phyloP scores from a whole-genome alignment of 495 filamentous ascomycete genomes.

The Penicillium egyptiacum region DNA sequence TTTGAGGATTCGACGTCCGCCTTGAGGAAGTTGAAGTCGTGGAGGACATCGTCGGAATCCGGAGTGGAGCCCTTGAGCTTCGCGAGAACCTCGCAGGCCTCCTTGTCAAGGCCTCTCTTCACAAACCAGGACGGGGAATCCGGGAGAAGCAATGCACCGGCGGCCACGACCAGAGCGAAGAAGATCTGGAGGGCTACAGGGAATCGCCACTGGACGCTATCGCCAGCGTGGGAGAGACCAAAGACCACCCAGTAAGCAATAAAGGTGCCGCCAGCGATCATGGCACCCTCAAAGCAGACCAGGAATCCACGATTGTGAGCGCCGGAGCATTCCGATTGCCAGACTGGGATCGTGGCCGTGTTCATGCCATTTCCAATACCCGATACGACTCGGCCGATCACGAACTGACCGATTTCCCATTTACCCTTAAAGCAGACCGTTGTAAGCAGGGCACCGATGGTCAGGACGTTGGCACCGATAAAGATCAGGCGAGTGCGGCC shows the following conservation, averaged over 20 bases:
- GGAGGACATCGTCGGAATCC: slow-evolving; percentile 8
- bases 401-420: slow-evolving; percentile 40
- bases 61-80: slow-evolving; percentile 6
- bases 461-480: slow-evolving; percentile 49
- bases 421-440: slow-evolving; percentile 38
- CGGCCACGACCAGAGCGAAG: slow-evolving; percentile 36
- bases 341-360: slow-evolving; percentile 44
- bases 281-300: slow-evolving; percentile 35
- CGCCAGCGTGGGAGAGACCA: slow-evolving; percentile 43
- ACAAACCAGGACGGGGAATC: slow-evolving; percentile 34
- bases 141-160: slow-evolving; percentile 29
- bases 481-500: slow-evolving; percentile 52
- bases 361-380: slow-evolving; percentile 46
- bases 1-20: slow-evolving; percentile 9
- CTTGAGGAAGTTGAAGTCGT: slow-evolving; percentile 21
- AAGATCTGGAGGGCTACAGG: slow-evolving; percentile 48
- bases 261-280: slow-evolving; percentile 34
- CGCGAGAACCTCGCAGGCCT: slow-evolving; percentile 17
- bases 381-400: slow-evolving; percentile 41
- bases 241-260: slow-evolving; percentile 47
- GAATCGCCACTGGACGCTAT: slow-evolving; percentile 46
- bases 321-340: slow-evolving; percentile 43
- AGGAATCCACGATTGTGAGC: slow-evolving; percentile 36
- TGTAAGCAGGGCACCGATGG: slow-evolving; percentile 52
- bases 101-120: slow-evolving; percentile 6